phyloP scores from a whole-genome alignment of 371 early-diverging fungal species.

The Mortierella polycephala region DNA sequence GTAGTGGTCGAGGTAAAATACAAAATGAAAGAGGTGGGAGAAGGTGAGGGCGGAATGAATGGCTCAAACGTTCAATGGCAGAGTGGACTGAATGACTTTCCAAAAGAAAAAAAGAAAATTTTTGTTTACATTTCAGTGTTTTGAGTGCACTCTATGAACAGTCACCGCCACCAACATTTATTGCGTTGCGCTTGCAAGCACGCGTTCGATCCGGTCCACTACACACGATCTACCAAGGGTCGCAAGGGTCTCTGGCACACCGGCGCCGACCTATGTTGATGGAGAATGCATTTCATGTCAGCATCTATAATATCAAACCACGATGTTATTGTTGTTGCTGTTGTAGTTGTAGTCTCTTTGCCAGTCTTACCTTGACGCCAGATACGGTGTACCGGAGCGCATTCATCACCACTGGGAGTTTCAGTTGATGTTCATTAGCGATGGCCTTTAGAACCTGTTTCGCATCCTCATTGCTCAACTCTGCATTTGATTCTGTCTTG shows the following conservation, averaged over 20 bases:
- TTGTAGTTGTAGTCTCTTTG: too few relatives aligned
- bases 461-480: conserved; percentile 26
- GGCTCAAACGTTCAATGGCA: neutral
- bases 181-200: neutral
- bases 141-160: conserved; percentile 2
- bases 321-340: too few relatives aligned
- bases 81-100: neutral
- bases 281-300: too few relatives aligned
- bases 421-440: conserved; percentile 56
- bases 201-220: conserved; percentile 46
- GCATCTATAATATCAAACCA: too few relatives aligned
- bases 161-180: conserved; percentile 10
- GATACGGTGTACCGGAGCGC: conserved; percentile 70
- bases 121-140: conserved; percentile 7
- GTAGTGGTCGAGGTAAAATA: neutral
- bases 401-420: conserved; percentile 67
- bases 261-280: conserved; percentile 63
- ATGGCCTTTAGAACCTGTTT: conserved; percentile 23
- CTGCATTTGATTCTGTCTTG: conserved; percentile 7
- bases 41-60: conserved; percentile 10
- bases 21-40: conserved; percentile 2
- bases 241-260: conserved; percentile 66
- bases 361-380: conserved; percentile 61
- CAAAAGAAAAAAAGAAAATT: conserved; percentile 34
- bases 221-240: conserved; percentile 62